Conservation (phyloP, 2,329 filamentous ascomycete genomes). For the Phaeosphaeria sp. region DNA sequence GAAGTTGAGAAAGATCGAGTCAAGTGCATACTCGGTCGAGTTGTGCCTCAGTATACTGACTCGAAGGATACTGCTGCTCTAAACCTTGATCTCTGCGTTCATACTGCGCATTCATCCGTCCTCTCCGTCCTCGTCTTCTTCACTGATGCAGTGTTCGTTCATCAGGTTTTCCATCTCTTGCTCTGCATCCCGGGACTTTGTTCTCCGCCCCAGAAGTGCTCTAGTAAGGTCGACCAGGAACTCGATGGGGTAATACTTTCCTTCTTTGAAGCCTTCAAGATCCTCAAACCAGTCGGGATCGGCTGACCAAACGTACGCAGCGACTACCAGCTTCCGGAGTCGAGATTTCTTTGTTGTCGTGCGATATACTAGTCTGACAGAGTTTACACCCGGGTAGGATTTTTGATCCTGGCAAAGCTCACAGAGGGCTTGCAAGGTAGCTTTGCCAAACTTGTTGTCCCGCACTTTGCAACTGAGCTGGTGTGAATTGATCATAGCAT, state of each 20-base stretch:
- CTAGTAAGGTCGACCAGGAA: background rate
- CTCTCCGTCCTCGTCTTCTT: background rate
- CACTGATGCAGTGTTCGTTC: background rate
- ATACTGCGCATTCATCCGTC: too few species aligned
- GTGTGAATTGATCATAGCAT: background rate
- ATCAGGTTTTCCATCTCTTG: background rate
- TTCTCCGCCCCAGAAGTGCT: background rate
- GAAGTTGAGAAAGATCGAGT: too few species aligned
- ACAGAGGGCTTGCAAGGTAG: background rate
- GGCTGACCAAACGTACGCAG: background rate
- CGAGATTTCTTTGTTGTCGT: background rate
- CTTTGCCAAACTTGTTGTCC: background rate
- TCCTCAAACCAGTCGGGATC: background rate
- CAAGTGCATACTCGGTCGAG: too few species aligned
- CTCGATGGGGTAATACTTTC: background rate
- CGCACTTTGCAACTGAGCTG: background rate
- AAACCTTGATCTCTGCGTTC: too few species aligned
- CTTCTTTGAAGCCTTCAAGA: background rate
- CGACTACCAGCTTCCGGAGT: background rate
- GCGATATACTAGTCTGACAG: background rate
- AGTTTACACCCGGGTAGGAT: background rate
- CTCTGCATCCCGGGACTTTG: background rate
- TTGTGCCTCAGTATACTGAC: too few species aligned
- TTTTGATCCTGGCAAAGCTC: background rate
- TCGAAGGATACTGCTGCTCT: too few species aligned